phyloP scores from a whole-genome alignment of 441 rosid genomes.

The Biscutella laevigata region DNA sequence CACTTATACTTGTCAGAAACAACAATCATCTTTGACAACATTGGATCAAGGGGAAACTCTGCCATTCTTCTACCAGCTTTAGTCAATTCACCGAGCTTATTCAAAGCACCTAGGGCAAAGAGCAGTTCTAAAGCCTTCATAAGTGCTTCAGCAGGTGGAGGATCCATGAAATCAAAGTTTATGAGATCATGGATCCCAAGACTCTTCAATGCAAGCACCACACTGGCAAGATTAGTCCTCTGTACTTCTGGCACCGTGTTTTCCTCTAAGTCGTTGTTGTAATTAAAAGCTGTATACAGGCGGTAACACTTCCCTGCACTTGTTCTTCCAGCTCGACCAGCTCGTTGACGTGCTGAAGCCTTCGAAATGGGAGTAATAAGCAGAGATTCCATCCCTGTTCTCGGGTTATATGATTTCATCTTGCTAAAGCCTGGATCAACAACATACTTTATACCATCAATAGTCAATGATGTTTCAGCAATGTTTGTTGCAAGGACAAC shows the following conservation, averaged over 20 bases:
- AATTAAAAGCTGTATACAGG: constrained; percentile 76
- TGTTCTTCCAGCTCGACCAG: constrained; percentile 94
- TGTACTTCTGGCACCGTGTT: constrained; percentile 91
- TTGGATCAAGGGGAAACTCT: constrained; percentile 93
- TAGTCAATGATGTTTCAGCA: constrained; percentile 96
- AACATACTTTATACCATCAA: constrained; percentile 89
- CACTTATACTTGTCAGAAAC: constrained; percentile 91
- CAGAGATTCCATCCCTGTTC: constrained; percentile 98
- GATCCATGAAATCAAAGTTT: constrained; percentile 96
- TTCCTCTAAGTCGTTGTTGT: constrained; percentile 80
- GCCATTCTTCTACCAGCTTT: constrained; percentile 96
- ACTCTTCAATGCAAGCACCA: constrained; percentile 89
- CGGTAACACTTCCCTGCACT: constrained; percentile 93
- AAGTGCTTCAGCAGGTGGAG: constrained; percentile 95
- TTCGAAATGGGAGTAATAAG: constrained; percentile 86
- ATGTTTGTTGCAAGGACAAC: constrained; percentile 95
- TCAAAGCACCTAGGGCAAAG: constrained; percentile 81
- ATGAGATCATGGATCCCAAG: constrained; percentile 92
- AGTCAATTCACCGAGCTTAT: constrained; percentile 88
- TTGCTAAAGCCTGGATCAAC: constrained; percentile 95
- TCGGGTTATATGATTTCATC: constrained; percentile 93
- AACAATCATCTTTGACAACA: constrained; percentile 89
- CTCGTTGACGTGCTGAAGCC: constrained; percentile 97
- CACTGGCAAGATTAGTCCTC: constrained; percentile 87
- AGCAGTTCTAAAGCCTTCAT: constrained; percentile 81